Percentiles rank a stretch among this genome's conserved stretches.
These are phyloP conservation scores for Intubia oerlemansii DNA, from an alignment of 2,329 filamentous ascomycete species.

Conservation along the genomic window DNA sequence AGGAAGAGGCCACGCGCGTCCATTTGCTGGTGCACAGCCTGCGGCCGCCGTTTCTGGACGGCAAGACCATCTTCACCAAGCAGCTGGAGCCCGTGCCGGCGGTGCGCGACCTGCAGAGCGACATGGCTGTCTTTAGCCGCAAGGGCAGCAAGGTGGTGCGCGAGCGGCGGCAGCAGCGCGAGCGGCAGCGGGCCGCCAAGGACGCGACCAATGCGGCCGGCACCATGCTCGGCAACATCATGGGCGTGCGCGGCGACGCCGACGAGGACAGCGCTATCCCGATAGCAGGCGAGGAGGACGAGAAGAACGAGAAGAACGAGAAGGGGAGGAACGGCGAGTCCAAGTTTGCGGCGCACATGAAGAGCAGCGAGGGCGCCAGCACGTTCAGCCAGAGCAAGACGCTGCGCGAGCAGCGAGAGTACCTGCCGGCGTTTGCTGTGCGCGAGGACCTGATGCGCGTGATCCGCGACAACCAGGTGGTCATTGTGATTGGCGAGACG, in stretches of 20 bases:
- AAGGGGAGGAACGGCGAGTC: constrained; percentile 17
- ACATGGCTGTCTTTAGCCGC: constrained; percentile 95
- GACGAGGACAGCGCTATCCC: constrained; percentile 78
- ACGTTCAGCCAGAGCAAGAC: constrained; percentile 87
- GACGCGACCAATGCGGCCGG: constrained; percentile 86
- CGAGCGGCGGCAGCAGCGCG: constrained; percentile 76
- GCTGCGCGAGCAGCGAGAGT: constrained; percentile 77
- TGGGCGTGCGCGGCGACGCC: constrained; percentile 88
- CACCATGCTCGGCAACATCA: constrained; percentile 79
- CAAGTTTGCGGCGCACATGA: constrained; percentile 83
- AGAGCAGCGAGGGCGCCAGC: constrained; percentile 68
- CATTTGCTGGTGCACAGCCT: constrained; percentile 88
- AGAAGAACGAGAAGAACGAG: constrained; percentile 16
- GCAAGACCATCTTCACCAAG: constrained; percentile 89
- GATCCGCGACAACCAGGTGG: constrained; percentile 89
- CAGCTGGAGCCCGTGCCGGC: constrained; percentile 89
- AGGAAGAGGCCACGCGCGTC: constrained; percentile 73
- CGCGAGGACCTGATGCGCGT: constrained; percentile 80
- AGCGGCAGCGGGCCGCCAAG: constrained; percentile 83
- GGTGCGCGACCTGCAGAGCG: constrained; percentile 81
- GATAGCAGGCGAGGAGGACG: constrained; percentile 47
- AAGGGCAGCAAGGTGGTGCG: constrained; percentile 88
- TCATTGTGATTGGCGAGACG: constrained; percentile 92
- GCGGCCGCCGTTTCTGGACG: constrained; percentile 84
- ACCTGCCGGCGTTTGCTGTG: constrained; percentile 85